Evolutionary conservation across 1,139 yeast genomes (phyloP), one percentile per base, ranked within the genome.

Genomic region (Schwanniomyces etchellsii): DNA sequence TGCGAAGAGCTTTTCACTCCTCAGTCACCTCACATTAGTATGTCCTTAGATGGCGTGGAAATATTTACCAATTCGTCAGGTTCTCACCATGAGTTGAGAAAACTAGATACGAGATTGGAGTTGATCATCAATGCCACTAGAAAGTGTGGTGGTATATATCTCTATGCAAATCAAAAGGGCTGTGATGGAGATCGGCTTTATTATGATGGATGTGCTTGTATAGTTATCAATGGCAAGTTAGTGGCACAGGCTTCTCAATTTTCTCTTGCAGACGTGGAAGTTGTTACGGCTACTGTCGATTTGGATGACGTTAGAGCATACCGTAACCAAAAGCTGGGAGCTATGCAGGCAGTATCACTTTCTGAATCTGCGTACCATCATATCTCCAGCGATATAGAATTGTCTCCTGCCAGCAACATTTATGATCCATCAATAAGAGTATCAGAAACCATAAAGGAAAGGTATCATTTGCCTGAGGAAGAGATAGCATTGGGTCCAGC

Each of bases 401-500:
- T 84, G 32, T 73, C 85, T 12, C 81, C 83, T 13, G 60, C 61
- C 31, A 55, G 65, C 3, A 52, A 71, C 28, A 68, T 74, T 21
- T 83, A 83, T 45, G 75, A 85, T 51, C 76, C 83, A 12, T 47
- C 48, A 2, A 55, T 83, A n/a, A 57, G 46, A n/a, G 96, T 96
- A 12, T 60, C 94, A 0, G 45, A 50, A 21, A 48, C 68, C 2
- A 53, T 59, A 20, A 65, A 64, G 4, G 68, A 81, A 25, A 66
- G 64, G 28, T 82, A 82, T 47, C 95, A 84, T 55, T 51, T 65
- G 3, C 96, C 97, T 2, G 95, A 88, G 48, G 96, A 91, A 55
- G 99, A 91, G 56, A 89, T 91, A 39, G 97, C 98, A 0, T 64
- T 84, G 31, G 98, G 98, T 0, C 99, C 98, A 1, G 98, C 99